Conservation (phyloP, 495 filamentous ascomycete genomes). For the Talaromyces ruber region DNA sequence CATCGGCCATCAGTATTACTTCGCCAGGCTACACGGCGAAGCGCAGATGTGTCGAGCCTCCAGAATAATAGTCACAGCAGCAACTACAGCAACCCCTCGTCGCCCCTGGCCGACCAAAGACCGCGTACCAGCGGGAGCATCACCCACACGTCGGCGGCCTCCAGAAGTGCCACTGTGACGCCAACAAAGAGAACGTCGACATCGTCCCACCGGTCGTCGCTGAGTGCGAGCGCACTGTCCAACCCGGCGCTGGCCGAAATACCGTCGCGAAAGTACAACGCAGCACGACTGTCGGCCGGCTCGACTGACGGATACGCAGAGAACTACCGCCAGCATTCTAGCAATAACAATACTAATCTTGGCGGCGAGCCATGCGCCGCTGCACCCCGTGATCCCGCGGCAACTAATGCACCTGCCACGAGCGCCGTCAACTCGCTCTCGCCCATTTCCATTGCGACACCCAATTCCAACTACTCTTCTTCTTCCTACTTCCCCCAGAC, state of each 20-base stretch:
- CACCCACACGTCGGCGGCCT: background rate
- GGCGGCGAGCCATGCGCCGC: background rate
- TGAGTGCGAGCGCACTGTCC: conserved; percentile 7
- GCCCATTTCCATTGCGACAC: background rate
- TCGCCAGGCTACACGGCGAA: conserved; percentile 6
- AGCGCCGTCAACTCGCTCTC: background rate
- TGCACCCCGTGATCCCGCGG: background rate
- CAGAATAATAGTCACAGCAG: background rate
- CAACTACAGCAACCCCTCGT: background rate
- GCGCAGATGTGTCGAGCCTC: conserved; percentile 1
- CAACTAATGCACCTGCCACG: background rate
- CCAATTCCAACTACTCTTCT: background rate
- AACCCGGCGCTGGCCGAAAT: conserved; percentile 9
- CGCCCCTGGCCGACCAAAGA: conserved; percentile 1
- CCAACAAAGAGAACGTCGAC: conserved; percentile 1
- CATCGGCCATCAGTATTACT: conserved; percentile 6
- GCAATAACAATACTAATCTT: background rate
- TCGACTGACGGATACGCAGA: background rate
- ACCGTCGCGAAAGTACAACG: conserved; percentile 9
- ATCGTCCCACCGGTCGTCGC: conserved; percentile 6
- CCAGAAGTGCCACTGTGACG: conserved; percentile 3
- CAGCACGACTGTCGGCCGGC: conserved; percentile 5
- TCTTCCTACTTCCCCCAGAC: background rate
- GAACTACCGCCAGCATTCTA: background rate
- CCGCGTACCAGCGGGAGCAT: conserved; percentile 4